Evolutionary conservation across 1,139 yeast genomes (phyloP), one percentile per base, ranked within the genome.

Genomic region (Taphrina wiesneri): DNA sequence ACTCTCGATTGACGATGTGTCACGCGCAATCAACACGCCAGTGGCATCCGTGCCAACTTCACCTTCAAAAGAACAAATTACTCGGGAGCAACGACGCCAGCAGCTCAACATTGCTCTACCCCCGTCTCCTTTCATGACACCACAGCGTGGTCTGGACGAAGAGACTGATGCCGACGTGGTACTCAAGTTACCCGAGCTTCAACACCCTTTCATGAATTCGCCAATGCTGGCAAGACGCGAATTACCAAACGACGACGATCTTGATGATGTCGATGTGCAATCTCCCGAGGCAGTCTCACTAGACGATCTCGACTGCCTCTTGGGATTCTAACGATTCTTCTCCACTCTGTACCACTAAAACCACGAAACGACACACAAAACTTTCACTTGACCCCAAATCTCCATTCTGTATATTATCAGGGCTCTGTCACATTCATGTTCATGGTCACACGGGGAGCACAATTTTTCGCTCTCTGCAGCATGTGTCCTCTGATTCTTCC

Each of bases 231-330:
- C 28, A 21, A 45, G 28, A 45, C 49, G 49, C 28, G 49, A 45
- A 21, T 21, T 45, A 2, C 26, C 49, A 15, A 45, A 17, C 7
- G 49, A 45, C 15, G 49, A 45, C 49, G 49, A 45, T 45, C 43
- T 46, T 17, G 25, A 21, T 19, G 57, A 60, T 19, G 56, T 49
- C 21, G 51, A 49, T 11, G 57, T 60, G 13, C 51, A 52, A 17
- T 60, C 64, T 15, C 64, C 64, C 19, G 64, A 60, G 43, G 64
- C 45, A 39, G 64, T 60, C 32, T 45, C 64, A 11, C 57, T 60
- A 19, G 57, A 52, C 17, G 64, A 60, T 28, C 36, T 60, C 46
- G 64, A 60, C 34, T 39, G 36, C 26, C 59, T 54, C 30, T 17
- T 54, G 43, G 56, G 56, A 30, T 52, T 52, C 26, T 52, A 32